A percentile compares a stretch with the other conserved stretches of the same genome.
phyloP scores from a whole-genome alignment of 2,329 filamentous ascomycete genomes.

The Rutstroemia sp. region DNA sequence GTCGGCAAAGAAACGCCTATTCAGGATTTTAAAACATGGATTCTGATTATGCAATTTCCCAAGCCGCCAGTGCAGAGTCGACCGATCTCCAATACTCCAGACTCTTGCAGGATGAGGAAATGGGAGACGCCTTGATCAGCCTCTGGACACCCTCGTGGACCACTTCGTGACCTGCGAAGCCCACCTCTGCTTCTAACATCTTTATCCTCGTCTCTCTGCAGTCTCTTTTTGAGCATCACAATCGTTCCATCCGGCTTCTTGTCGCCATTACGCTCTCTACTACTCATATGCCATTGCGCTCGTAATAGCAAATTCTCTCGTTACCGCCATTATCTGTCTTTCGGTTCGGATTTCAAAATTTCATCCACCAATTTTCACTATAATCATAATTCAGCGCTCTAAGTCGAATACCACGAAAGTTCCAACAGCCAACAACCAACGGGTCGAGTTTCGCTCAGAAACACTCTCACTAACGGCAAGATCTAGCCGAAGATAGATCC shows the following conservation, averaged over 20 bases:
- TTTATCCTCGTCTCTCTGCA: background rate
- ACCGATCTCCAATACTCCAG: too few species aligned
- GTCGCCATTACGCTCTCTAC: conserved; percentile 12
- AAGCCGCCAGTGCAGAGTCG: background rate
- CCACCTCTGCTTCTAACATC: background rate
- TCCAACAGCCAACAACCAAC: too few species aligned
- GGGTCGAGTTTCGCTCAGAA: too few species aligned
- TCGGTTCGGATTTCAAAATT: too few species aligned
- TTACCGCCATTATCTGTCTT: background rate
- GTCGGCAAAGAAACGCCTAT: background rate
- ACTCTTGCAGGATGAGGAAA: background rate
- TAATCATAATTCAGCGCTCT: too few species aligned
- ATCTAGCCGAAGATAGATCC: conserved; percentile 8
- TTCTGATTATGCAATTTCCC: conserved; percentile 3
- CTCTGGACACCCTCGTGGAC: background rate
- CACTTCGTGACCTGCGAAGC: background rate
- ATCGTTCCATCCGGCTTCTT: conserved; percentile 5
- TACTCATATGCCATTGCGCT: background rate
- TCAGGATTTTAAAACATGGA: background rate
- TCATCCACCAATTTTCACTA: too few species aligned
- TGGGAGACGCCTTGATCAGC: conserved; percentile 3
- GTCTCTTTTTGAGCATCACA: background rate
- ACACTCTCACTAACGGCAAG: background rate
- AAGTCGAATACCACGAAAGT: too few species aligned
- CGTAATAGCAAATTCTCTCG: background rate